Percentiles rank a stretch among this genome's conserved stretches.
Evolutionary conservation across 768 basidiomycete genomes (phyloP).

Genomic region (Rhodocollybia butyracea): DNA sequence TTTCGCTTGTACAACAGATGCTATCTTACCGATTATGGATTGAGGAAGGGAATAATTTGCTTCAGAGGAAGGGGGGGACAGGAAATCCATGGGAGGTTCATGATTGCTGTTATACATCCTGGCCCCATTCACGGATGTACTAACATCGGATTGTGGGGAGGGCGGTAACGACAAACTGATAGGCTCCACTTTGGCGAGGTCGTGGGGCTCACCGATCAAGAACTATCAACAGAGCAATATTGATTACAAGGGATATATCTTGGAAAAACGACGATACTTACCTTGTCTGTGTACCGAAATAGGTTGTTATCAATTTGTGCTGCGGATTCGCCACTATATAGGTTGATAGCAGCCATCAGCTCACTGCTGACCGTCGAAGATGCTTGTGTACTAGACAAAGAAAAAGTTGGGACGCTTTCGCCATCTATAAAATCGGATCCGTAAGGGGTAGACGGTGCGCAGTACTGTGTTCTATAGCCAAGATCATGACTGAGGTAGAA

Average conservation of each 20-base stretch:
- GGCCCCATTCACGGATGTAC: neutral
- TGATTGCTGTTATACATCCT: neutral
- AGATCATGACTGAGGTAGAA: constrained; percentile 7
- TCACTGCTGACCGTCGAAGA: neutral
- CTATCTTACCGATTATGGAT: neutral
- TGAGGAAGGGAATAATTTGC: neutral
- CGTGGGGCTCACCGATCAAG: neutral
- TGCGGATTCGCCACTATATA: neutral
- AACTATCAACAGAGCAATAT: neutral
- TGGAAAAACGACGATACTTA: neutral
- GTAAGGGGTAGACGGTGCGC: neutral
- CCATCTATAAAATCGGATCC: neutral
- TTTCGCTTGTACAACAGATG: neutral
- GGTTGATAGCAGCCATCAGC: neutral
- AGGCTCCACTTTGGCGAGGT: neutral
- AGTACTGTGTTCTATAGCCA: neutral
- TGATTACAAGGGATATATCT: neutral
- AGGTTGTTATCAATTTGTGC: neutral
- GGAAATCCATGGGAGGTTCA: constrained; percentile 1
- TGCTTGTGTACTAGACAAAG: neutral
- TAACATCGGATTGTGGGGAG: neutral
- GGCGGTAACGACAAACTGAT: neutral
- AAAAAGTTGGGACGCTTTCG: neutral
- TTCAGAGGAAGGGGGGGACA: neutral
- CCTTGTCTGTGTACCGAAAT: neutral